phyloP scores from a whole-genome alignment of 1,139 yeast genomes.

The Sugiyamaella sp. region DNA sequence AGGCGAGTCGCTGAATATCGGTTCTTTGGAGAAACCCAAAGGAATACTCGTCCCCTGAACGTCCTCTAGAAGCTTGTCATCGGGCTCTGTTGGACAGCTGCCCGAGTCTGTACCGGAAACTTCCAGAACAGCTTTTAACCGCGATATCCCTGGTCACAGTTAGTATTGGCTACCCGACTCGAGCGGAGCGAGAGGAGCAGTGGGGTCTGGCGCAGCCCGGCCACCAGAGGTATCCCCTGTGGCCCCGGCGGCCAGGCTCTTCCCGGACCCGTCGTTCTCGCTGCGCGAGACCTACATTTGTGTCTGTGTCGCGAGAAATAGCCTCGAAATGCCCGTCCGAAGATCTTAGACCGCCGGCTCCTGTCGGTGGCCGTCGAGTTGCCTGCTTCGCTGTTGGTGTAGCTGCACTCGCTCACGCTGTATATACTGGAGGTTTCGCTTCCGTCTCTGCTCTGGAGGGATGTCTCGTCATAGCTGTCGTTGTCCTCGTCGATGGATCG shows the following conservation, averaged over 20 bases:
- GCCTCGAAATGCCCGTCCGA: constrained; percentile 2
- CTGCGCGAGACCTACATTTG: constrained; percentile 12
- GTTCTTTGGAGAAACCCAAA: background rate
- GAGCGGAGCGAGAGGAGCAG: too few relatives aligned
- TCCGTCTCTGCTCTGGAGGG: background rate
- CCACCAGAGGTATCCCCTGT: too few relatives aligned
- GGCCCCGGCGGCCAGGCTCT: too few relatives aligned
- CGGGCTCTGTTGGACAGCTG: background rate
- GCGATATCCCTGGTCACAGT: constrained; percentile 5
- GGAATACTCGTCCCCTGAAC: background rate
- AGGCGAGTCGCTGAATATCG: background rate
- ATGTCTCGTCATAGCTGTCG: constrained; percentile 9
- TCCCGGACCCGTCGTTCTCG: too few relatives aligned
- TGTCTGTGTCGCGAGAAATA: constrained; percentile 7
- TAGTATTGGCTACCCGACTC: background rate
- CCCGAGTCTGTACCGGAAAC: background rate
- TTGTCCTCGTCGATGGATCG: constrained; percentile 19
- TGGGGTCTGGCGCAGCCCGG: too few relatives aligned
- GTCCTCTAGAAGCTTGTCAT: background rate
- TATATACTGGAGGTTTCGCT: background rate
- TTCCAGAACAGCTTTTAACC: constrained; percentile 18
- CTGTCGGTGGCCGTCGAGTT: background rate
- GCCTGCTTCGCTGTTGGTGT: background rate
- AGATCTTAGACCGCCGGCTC: background rate
- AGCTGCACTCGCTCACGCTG: background rate